Evolutionary conservation across 352 stramenopile genomes (phyloP).

Genomic region (Globisporangium canariense): DNA sequence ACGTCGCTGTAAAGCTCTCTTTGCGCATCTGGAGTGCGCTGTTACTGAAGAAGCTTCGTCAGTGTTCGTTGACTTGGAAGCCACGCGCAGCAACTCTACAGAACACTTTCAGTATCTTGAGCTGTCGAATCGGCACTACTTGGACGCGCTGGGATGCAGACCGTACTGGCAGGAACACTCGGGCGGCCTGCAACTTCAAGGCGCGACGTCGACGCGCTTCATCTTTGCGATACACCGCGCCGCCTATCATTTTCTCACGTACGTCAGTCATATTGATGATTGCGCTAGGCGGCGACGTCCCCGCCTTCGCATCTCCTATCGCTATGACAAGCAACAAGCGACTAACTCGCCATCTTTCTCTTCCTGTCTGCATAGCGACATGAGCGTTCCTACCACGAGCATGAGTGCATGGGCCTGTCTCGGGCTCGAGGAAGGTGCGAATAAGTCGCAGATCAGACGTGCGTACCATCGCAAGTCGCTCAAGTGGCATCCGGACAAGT

Average conservation of each 20-base stretch:
- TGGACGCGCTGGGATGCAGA: slow-evolving; percentile 32
- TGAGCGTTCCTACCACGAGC: slow-evolving; percentile 28
- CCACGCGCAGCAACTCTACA: background rate
- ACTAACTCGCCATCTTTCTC: slow-evolving; percentile 6
- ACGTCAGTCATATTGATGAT: slow-evolving; percentile 9
- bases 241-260: slow-evolving; percentile 59
- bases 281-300: background rate
- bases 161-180: slow-evolving; percentile 34
- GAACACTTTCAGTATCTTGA: slow-evolving; percentile 24
- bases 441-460: slow-evolving; percentile 40
- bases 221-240: slow-evolving; percentile 40
- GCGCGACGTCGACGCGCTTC: slow-evolving; percentile 14
- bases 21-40: slow-evolving; percentile 31
- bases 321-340: background rate
- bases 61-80: background rate
- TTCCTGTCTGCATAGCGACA: slow-evolving; percentile 21
- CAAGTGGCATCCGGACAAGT: slow-evolving; percentile 76
- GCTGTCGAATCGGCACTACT: slow-evolving; percentile 17
- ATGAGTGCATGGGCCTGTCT: slow-evolving; percentile 55
- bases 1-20: slow-evolving; percentile 28
- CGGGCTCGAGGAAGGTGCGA: slow-evolving; percentile 36
- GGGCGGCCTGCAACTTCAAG: slow-evolving; percentile 27
- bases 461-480: slow-evolving; percentile 61
- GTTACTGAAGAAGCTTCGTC: background rate
- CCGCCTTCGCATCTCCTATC: background rate